These are phyloP conservation scores for Cystobasidium slooffiae DNA, from an alignment of 1,284 basidiomycete species.

Conservation along the genomic window DNA sequence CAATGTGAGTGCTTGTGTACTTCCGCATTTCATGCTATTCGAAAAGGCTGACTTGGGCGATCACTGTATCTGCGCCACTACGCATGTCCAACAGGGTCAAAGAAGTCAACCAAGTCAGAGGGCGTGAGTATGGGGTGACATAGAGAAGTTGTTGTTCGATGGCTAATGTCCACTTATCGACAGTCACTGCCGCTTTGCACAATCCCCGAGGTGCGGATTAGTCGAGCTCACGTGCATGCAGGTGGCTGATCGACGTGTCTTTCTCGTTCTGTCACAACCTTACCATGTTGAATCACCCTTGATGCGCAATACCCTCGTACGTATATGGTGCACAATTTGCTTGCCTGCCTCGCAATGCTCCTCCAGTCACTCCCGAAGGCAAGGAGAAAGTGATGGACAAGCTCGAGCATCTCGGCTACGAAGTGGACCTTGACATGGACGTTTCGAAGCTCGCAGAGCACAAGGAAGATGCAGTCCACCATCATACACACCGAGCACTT, in stretches of 20 bases:
- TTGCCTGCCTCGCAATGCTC: background rate
- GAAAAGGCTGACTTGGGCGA: too few species aligned
- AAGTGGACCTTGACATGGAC: conserved; percentile 15
- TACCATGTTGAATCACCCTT: background rate
- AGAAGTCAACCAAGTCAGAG: conserved; percentile 32
- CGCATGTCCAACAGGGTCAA: conserved; percentile 12
- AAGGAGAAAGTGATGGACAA: conserved; percentile 40
- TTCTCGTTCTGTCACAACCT: background rate
- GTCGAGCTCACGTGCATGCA: background rate
- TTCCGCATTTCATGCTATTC: too few species aligned
- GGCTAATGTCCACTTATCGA: background rate
- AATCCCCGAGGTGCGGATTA: conserved; percentile 23
- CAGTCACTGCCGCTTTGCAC: conserved; percentile 36
- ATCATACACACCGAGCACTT: conserved; percentile 17
- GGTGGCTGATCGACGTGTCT: background rate
- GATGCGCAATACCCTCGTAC: too few species aligned
- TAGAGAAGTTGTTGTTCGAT: background rate
- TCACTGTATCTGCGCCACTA: background rate
- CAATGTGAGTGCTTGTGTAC: too few species aligned
- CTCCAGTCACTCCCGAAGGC: conserved; percentile 20
- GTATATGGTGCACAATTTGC: background rate
- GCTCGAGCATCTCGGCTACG: conserved; percentile 42
- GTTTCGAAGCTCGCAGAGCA: conserved; percentile 17
- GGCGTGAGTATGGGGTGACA: background rate
- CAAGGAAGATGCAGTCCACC: conserved; percentile 13